These are phyloP conservation scores for Acrodontium crateriforme DNA, from an alignment of 2,329 filamentous ascomycete species.

Conservation along the genomic window DNA sequence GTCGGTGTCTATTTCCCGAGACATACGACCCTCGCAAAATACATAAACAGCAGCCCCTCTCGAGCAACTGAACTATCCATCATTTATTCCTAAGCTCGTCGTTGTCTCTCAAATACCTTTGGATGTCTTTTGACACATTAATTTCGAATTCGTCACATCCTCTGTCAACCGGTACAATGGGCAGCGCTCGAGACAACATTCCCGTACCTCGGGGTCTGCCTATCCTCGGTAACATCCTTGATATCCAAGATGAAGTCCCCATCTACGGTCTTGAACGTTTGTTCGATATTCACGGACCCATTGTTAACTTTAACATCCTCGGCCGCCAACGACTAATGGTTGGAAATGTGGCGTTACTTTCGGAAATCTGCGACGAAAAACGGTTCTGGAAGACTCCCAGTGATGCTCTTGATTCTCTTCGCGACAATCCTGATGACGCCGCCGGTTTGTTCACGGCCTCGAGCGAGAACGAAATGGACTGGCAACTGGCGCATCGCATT, in stretches of 20 bases:
- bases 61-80: constrained; percentile 2
- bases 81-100: too few species aligned
- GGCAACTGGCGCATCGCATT: constrained; percentile 28
- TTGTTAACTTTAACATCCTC: constrained; percentile 19
- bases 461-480: constrained; percentile 23
- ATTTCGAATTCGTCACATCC: neutral
- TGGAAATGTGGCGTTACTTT: constrained; percentile 1
- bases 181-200: constrained; percentile 25
- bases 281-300: constrained; percentile 44
- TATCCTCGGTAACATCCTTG: constrained; percentile 48
- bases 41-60: too few species aligned
- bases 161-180: neutral
- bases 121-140: constrained; percentile 3
- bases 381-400: constrained; percentile 6
- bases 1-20: too few species aligned
- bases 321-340: constrained; percentile 5
- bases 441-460: constrained; percentile 7
- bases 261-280: constrained; percentile 41
- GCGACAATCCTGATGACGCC: neutral
- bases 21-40: too few species aligned
- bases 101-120: too few species aligned
- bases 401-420: constrained; percentile 2
- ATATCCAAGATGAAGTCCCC: constrained; percentile 45
- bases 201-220: constrained; percentile 51
- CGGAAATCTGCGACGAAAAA: constrained; percentile 6